Conservation (phyloP, 345 rosid genomes). For the Linum trigynum region DNA sequence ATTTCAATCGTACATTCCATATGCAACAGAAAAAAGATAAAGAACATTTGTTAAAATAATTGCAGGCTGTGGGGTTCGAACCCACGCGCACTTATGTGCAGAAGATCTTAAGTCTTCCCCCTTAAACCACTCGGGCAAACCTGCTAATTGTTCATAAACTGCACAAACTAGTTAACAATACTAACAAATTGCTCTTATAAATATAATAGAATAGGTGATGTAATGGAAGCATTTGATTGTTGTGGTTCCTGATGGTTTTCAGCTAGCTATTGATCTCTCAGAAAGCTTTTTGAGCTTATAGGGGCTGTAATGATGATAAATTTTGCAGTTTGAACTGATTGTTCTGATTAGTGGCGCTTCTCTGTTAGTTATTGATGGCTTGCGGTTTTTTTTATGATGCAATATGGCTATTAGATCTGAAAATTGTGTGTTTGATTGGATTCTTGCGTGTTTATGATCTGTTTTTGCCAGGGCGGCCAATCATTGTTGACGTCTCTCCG, state of each 20-base stretch:
- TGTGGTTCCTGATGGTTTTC: no score
- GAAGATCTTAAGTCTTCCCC: conserved; percentile 98
- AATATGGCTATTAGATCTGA: not conserved
- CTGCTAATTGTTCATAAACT: no score
- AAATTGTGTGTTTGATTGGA: not conserved
- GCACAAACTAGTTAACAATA: no score
- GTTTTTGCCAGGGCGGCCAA: conserved; percentile 37
- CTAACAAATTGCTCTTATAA: no score
- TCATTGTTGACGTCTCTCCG: conserved; percentile 86
- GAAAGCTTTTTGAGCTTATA: no score
- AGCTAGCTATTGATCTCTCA: no score
- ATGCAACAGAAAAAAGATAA: no score
- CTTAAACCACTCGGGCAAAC: conserved; percentile 27
- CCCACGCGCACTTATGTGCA: conserved; percentile 90
- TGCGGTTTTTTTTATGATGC: not conserved
- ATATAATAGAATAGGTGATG: no score
- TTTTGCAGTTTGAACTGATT: not conserved
- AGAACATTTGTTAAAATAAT: no score
- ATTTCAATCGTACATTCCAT: no score
- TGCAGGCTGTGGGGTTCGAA: conserved; percentile 99
- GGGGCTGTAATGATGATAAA: no score
- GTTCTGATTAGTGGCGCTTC: not conserved
- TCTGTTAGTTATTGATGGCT: not conserved
- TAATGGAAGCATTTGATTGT: no score
- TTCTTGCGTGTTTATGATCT: not conserved